A percentile compares a stretch with the other conserved stretches of the same genome.
These are phyloP conservation scores for Paramecium octaurelia DNA, from an alignment of 73 alveolate genomes.

Conservation along the genomic window DNA sequence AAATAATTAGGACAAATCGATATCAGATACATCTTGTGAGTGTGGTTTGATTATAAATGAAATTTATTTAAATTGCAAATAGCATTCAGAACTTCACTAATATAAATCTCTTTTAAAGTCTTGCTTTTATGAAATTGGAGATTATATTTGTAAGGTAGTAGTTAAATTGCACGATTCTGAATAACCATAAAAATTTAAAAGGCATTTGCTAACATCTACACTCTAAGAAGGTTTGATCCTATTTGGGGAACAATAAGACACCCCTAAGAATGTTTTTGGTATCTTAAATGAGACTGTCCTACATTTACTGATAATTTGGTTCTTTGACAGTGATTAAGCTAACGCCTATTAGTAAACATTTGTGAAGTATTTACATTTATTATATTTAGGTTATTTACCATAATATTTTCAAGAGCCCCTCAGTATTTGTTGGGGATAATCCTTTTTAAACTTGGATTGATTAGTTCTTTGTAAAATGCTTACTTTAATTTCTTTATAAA, in stretches of 20 bases:
- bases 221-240: background rate
- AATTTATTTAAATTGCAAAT: background rate
- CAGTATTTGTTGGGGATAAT: background rate
- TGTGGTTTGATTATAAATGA: background rate
- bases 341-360: background rate
- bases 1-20: background rate
- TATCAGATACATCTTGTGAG: background rate
- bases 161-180: background rate
- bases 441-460: conserved; percentile 25
- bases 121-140: background rate
- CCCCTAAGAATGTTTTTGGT: background rate
- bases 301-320: conserved; percentile 24
- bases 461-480: background rate
- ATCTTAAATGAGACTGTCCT: conserved; percentile 3
- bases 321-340: background rate
- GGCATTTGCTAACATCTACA: background rate
- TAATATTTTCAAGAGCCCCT: conserved; percentile 33
- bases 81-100: background rate
- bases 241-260: background rate
- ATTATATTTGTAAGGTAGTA: background rate
- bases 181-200: background rate
- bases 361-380: background rate
- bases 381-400: background rate
- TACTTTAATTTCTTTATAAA: background rate
- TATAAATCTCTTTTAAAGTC: background rate